phyloP scores from a whole-genome alignment of 164 flowering plant genomes.

The Umbellularia californica region DNA sequence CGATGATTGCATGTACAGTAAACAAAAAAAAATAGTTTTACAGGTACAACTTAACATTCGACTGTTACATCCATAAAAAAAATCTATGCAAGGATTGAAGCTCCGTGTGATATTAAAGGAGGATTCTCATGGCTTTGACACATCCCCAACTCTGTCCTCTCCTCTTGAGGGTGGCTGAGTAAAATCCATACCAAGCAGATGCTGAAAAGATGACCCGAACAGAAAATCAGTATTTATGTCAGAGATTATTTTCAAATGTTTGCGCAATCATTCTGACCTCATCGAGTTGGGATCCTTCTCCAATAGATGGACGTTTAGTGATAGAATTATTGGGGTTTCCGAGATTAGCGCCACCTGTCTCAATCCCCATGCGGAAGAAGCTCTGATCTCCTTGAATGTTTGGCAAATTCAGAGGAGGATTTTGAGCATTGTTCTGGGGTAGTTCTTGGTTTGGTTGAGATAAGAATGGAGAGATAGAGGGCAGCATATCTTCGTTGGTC shows the following conservation, averaged over 20 bases:
- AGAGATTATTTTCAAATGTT: slow-evolving; percentile 28
- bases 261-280: slow-evolving; percentile 16
- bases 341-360: slow-evolving; percentile 28
- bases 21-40: no score
- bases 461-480: slow-evolving; percentile 26
- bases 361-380: slow-evolving; percentile 27
- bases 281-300: slow-evolving; percentile 31
- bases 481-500: slow-evolving; percentile 20
- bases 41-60: no score
- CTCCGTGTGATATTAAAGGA: slow-evolving; percentile 27
- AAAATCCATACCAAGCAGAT: slow-evolving; percentile 30
- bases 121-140: slow-evolving; percentile 37
- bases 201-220: slow-evolving; percentile 48
- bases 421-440: slow-evolving; percentile 4
- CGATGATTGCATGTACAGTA: no score
- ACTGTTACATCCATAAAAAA: no score
- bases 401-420: slow-evolving; percentile 12
- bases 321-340: slow-evolving; percentile 26
- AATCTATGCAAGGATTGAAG: no score
- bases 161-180: slow-evolving; percentile 22
- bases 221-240: slow-evolving; percentile 26
- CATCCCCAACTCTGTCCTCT: slow-evolving; percentile 12
- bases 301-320: slow-evolving; percentile 23
- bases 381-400: slow-evolving; percentile 29
- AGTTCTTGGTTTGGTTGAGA: slow-evolving; percentile 33